phyloP scores from a whole-genome alignment of 352 stramenopile species.

The Pythium biforme region DNA sequence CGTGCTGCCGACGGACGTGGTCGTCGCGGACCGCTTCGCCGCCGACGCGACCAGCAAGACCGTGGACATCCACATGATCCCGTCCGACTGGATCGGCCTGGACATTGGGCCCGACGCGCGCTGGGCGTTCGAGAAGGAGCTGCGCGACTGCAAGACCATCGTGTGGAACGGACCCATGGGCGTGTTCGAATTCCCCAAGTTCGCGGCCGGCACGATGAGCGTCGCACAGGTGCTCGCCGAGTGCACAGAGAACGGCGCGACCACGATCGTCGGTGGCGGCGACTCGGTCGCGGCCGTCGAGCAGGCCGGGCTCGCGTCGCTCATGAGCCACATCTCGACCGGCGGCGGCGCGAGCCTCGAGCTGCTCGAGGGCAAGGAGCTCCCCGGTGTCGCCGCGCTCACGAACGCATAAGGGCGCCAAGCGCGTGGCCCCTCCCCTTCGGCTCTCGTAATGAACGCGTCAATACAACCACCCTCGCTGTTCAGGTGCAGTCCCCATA shows the following conservation, averaged over 20 bases:
- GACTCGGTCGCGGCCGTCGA: constrained; percentile 96
- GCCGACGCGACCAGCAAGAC: constrained; percentile 61
- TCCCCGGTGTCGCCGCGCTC: constrained; percentile 97
- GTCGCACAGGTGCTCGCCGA: constrained; percentile 92
- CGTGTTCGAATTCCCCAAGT: constrained; percentile 97
- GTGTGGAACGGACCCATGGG: constrained; percentile 97
- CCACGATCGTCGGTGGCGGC: constrained; percentile 92
- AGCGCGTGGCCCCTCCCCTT: too few relatives aligned
- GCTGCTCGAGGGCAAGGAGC: constrained; percentile 97
- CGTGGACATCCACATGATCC: constrained; percentile 85
- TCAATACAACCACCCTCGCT: background rate
- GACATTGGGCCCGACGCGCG: constrained; percentile 72
- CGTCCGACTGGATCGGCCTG: constrained; percentile 96
- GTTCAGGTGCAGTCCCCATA: too few relatives aligned
- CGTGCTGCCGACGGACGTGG: constrained; percentile 92
- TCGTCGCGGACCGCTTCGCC: constrained; percentile 91
- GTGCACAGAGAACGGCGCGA: constrained; percentile 75
- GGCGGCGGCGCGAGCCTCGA: constrained; percentile 98
- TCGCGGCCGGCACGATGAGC: constrained; percentile 93
- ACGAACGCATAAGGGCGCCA: constrained; percentile 37
- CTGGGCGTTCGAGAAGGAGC: constrained; percentile 68
- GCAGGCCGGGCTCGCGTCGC: constrained; percentile 86
- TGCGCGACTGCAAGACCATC: constrained; percentile 91
- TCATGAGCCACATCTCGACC: constrained; percentile 98
- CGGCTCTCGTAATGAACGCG: background rate